Conservation (phyloP, 345 rosid genomes). For the Eucalyptus pauciflora region DNA sequence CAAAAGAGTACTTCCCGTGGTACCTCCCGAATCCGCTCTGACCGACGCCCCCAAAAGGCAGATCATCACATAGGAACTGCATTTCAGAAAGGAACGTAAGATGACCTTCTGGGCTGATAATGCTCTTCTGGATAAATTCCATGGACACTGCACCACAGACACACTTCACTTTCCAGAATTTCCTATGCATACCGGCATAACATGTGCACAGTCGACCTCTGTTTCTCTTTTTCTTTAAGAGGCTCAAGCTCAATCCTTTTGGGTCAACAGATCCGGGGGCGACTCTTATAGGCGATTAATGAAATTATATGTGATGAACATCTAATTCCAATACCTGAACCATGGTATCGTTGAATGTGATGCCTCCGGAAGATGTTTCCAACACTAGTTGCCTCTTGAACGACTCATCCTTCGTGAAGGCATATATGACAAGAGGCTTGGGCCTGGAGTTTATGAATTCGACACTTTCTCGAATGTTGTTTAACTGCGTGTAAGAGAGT, state of each 20-base stretch:
- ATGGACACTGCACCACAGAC: not conserved
- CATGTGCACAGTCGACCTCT: not conserved
- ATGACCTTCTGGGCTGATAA: not conserved
- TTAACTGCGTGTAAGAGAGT: constrained; percentile 16
- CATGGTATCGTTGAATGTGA: constrained; percentile 65
- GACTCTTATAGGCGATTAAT: not conserved
- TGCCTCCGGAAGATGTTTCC: constrained; percentile 65
- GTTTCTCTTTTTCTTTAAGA: not conserved
- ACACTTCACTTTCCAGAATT: not conserved
- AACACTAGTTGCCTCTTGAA: constrained; percentile 46
- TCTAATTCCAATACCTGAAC: constrained; percentile 33
- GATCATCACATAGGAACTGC: constrained; percentile 55
- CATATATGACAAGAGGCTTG: constrained; percentile 44
- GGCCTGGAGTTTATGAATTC: constrained; percentile 42
- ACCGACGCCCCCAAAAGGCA: constrained; percentile 93
- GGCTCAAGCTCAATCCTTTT: not conserved
- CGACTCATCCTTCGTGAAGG: constrained; percentile 48
- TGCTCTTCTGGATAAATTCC: not conserved
- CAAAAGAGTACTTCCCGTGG: constrained; percentile 90
- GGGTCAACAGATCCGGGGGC: not conserved
- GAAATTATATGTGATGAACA: not conserved
- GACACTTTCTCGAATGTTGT: constrained; percentile 43
- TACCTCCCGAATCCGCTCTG: constrained; percentile 78
- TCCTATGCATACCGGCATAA: not conserved
- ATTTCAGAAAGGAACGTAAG: not conserved